Conservation (phyloP, 257 asterid species). For the Haberlea rhodopensis region DNA sequence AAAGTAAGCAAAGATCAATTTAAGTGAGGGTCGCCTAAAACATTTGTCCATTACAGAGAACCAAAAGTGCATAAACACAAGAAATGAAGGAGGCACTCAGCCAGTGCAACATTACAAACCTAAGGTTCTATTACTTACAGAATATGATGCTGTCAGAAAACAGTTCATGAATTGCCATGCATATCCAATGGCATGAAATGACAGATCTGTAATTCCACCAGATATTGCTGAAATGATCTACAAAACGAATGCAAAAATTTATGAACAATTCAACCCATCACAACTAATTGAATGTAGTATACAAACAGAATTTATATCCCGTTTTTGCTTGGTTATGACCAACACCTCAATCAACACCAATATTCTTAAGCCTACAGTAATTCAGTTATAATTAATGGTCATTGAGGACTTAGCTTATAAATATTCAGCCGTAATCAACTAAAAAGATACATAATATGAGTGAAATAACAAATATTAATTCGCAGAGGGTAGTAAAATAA, state of each 20-base stretch:
- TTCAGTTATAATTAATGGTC: not conserved
- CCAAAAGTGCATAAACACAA: not conserved
- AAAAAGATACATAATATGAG: not conserved
- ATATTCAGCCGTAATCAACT: constrained; percentile 13
- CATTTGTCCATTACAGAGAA: not conserved
- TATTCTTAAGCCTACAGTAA: not conserved
- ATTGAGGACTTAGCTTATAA: not conserved
- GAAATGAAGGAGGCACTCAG: not conserved
- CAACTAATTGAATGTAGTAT: not conserved
- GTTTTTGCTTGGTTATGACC: not conserved
- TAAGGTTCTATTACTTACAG: constrained; percentile 52
- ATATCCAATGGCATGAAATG: constrained; percentile 82
- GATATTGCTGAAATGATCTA: constrained; percentile 96
- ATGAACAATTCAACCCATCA: constrained; percentile 21
- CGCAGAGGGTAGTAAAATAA: not conserved
- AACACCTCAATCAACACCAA: not conserved
- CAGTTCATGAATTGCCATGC: constrained; percentile 93
- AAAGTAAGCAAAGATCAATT: constrained; percentile 4
- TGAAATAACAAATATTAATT: not conserved
- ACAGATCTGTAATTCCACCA: constrained; percentile 91
- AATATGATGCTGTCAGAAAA: constrained; percentile 92
- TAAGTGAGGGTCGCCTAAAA: not conserved
- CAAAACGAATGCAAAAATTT: constrained; percentile 25
- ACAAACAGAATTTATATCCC: not conserved
- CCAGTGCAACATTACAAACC: not conserved